Evolutionary conservation across 768 basidiomycete species (phyloP).

Genomic region (Pleurotus giganteus): DNA sequence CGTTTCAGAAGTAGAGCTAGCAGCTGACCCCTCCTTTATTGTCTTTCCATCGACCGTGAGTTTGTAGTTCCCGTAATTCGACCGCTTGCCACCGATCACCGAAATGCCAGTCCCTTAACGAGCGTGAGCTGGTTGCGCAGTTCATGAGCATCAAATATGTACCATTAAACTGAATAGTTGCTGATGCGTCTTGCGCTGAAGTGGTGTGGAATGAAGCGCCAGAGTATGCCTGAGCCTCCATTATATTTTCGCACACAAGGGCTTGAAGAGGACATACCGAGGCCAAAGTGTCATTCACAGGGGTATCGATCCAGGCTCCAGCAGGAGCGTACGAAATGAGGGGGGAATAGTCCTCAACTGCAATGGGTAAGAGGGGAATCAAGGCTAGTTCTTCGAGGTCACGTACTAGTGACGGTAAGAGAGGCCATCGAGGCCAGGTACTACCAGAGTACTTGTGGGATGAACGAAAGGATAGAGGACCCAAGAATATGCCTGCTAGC

Average conservation of each 20-base stretch:
- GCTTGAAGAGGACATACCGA: constrained; percentile 36
- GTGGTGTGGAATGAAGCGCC: constrained; percentile 44
- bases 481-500: constrained; percentile 2
- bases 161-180: constrained; percentile 52
- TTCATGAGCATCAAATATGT: constrained; percentile 5
- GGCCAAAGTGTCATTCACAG: constrained; percentile 35
- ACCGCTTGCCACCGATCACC: constrained; percentile 45
- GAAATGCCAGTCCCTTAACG: constrained; percentile 47
- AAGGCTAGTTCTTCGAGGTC: not conserved
- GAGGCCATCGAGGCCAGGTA: constrained; percentile 46
- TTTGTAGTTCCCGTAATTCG: constrained; percentile 46
- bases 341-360: constrained; percentile 59
- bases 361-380: not conserved
- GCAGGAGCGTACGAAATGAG: constrained; percentile 48
- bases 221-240: constrained; percentile 36
- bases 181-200: constrained; percentile 42
- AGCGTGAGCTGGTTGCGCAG: not conserved
- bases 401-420: constrained; percentile 40
- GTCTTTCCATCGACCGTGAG: constrained; percentile 43
- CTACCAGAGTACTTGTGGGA: constrained; percentile 16
- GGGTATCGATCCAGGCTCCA: constrained; percentile 49
- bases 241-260: too few species aligned
- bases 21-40: constrained; percentile 32
- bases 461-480: constrained; percentile 15
- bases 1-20: constrained; percentile 21